Conservation (phyloP, 176 grass and related monocot genomes). For the Calamus simplicifolius region DNA sequence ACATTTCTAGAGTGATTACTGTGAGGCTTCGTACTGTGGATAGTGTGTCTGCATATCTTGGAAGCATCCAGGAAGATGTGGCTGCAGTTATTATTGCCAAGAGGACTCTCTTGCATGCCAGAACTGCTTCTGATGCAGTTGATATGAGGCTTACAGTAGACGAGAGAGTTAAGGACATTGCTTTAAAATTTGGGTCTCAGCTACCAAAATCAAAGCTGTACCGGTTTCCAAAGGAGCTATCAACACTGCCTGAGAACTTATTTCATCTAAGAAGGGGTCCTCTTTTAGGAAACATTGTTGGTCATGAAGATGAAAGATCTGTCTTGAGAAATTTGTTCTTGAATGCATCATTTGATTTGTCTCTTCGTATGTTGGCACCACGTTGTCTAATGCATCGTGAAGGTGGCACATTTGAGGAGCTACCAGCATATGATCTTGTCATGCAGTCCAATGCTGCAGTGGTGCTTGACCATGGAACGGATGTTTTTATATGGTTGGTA, state of each 20-base stretch:
- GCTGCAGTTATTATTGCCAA: slow-evolving; percentile 75
- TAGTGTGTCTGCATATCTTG: slow-evolving; percentile 64
- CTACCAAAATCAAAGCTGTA: slow-evolving; percentile 75
- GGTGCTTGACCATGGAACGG: slow-evolving; percentile 94
- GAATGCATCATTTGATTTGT: slow-evolving; percentile 82
- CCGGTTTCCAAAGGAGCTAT: slow-evolving; percentile 77
- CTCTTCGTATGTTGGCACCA: slow-evolving; percentile 75
- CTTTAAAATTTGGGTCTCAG: slow-evolving; percentile 77
- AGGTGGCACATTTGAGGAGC: slow-evolving; percentile 94
- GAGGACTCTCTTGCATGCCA: slow-evolving; percentile 53
- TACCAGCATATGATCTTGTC: slow-evolving; percentile 88
- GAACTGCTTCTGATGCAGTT: slow-evolving; percentile 47
- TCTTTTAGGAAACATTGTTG: slow-evolving; percentile 86
- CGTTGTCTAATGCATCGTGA: slow-evolving; percentile 87
- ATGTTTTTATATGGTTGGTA: slow-evolving; percentile 99
- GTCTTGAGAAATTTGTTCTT: slow-evolving; percentile 84
- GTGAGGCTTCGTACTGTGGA: slow-evolving; percentile 66
- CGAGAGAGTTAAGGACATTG: slow-evolving; percentile 88
- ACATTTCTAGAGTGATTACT: slow-evolving; percentile 81
- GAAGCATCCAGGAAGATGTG: slow-evolving; percentile 66
- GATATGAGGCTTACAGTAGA: slow-evolving; percentile 68
- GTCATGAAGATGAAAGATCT: slow-evolving; percentile 93
- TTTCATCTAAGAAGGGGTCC: slow-evolving; percentile 96
- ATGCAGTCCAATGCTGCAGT: slow-evolving; percentile 92
- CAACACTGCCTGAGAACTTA: slow-evolving; percentile 69